Base-by-base conservation (phyloP, 805 yeast genomes). In the Tetrapisispora arboricola region DNA sequence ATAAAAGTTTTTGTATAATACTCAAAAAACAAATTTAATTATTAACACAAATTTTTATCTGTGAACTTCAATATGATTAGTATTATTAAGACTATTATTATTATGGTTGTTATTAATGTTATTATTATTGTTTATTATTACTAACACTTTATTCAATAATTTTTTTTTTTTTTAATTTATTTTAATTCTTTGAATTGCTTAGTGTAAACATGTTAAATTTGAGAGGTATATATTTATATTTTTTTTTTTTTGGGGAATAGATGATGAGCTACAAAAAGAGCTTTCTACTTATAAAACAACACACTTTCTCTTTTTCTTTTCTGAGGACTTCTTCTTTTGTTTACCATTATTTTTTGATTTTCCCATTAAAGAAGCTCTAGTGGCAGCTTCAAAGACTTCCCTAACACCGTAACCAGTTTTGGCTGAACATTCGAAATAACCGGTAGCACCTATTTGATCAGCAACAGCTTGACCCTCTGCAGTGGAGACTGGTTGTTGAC, bases 381-480 rank as follows among this genome's bases (percentile, higher is more conserved):
- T 85, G 26, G 96, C 95, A 51, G 84, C 78, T 68, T 84, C 94
- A 60, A 86, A 86, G 44, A 87, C 95, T 63, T 85, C 94, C 63
- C 85, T 80, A 44, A 86, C 96, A 67, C 94, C 94, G 64, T 80
- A 81, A 58, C 87, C 87, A 51, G 85, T 78, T 68, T 81, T 83
- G 28, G 95, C 95, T 39, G 95, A 85, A 72, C 96, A 86, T 70
- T 86, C 96, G 57, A 84, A 73, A 64, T 86, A 86, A 61, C 79
- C 76, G 49, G 78, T 67, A 45, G 95, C 95, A 54, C 92, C 94
- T 56, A 86, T 86, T 69, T 82, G 83, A 53, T 82, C 83, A 47
- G 95, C 94, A 49, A 84, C 92, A 42, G 78, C 73, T 65, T 81
- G 82, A 54, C 94, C 95, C 65, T 86, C 94, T 44, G 82, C 73